Evolutionary conservation across 108 stramenopile genomes (phyloP).

Genomic region (Pseudonitzschia pungens): DNA sequence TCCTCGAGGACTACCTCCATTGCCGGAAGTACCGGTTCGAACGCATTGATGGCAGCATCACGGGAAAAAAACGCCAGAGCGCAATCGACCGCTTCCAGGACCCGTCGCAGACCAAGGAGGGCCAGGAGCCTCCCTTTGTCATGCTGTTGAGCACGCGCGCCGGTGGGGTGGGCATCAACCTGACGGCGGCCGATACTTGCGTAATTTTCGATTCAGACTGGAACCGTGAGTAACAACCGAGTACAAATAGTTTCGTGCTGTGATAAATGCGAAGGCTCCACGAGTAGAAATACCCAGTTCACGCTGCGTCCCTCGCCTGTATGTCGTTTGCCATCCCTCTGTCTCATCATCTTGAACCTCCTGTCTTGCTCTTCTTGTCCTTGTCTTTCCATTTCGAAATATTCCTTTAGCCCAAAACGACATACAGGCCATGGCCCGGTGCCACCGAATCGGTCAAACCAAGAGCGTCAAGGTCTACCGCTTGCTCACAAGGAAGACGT

Average conservation of each 20-base stretch:
- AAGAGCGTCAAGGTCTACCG: conserved; percentile 87
- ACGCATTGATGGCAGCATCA: conserved; percentile 96
- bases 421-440: conserved; percentile 93
- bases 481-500: conserved; percentile 93
- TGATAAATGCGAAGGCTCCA: neutral
- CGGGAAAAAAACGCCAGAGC: conserved; percentile 86
- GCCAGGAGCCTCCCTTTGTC: conserved; percentile 79
- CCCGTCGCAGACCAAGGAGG: conserved; percentile 34
- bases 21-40: conserved; percentile 70
- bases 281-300: no score
- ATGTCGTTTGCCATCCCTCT: neutral
- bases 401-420: conserved; percentile 86
- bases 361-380: neutral
- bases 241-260: neutral
- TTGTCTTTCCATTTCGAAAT: neutral
- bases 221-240: conserved; percentile 50
- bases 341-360: conserved; percentile 1
- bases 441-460: conserved; percentile 99
- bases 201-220: conserved; percentile 96
- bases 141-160: conserved; percentile 97
- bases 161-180: conserved; percentile 95
- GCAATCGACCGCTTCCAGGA: conserved; percentile 95
- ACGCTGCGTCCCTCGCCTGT: no score
- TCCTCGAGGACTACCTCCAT: conserved; percentile 93
- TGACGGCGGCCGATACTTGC: conserved; percentile 88